phyloP scores from a whole-genome alignment of 768 basidiomycete genomes.

The Pisolithus sp. region DNA sequence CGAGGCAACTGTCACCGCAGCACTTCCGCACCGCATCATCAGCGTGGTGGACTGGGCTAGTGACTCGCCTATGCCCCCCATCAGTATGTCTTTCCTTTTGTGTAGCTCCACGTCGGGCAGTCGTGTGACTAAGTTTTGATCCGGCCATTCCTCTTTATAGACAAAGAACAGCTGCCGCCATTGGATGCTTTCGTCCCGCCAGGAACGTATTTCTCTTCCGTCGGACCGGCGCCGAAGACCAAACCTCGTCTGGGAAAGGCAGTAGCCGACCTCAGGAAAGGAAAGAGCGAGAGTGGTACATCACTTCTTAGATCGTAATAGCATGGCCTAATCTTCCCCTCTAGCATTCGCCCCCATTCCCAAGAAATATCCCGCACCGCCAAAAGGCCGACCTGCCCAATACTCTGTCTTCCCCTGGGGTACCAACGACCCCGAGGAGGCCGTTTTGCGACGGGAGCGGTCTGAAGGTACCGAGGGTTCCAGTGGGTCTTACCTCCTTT shows the following conservation, averaged over 20 bases:
- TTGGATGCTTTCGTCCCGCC: slow-evolving; percentile 21
- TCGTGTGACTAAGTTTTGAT: background rate
- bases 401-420: slow-evolving; percentile 81
- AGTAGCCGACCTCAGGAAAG: slow-evolving; percentile 4
- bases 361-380: slow-evolving; percentile 8
- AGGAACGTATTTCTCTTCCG: slow-evolving; percentile 13
- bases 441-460: slow-evolving; percentile 13
- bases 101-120: background rate
- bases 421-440: slow-evolving; percentile 76
- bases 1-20: slow-evolving; percentile 75
- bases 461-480: slow-evolving; percentile 14
- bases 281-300: slow-evolving; percentile 6
- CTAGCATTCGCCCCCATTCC: slow-evolving; percentile 5
- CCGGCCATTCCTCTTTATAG: slow-evolving; percentile 26
- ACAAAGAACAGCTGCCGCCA: slow-evolving; percentile 16
- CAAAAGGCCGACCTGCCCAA: slow-evolving; percentile 27
- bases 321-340: background rate
- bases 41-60: slow-evolving; percentile 94
- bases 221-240: background rate
- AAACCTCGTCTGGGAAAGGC: slow-evolving; percentile 13
- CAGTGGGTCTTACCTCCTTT: background rate
- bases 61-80: slow-evolving; percentile 49
- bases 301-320: no score
- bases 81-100: no score
- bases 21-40: slow-evolving; percentile 71